Percentiles rank a stretch among this genome's conserved stretches.
Conservation (phyloP, 1,284 basidiomycete species). For the Puccinia hordei region DNA sequence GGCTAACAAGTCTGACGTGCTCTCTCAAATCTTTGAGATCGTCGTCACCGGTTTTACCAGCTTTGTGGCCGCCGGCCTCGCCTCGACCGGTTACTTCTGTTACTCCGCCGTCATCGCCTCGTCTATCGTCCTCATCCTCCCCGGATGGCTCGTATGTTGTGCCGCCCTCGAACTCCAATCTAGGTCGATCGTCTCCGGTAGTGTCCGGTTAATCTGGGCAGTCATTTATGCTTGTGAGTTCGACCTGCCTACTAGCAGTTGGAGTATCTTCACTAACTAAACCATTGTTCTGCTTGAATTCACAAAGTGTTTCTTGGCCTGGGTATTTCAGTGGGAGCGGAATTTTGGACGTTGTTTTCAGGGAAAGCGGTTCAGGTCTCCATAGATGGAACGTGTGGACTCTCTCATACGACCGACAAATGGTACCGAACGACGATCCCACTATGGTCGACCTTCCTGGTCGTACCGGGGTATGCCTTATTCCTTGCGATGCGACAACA, state of each 20-base stretch:
- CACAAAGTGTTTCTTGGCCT: slow-evolving; percentile 53
- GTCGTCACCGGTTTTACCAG: slow-evolving; percentile 75
- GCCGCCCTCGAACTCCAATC: slow-evolving; percentile 73
- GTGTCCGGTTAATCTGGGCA: slow-evolving; percentile 79
- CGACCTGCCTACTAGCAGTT: neutral
- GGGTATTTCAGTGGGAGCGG: slow-evolving; percentile 57
- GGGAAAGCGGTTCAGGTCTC: slow-evolving; percentile 43
- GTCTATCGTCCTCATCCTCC: slow-evolving; percentile 83
- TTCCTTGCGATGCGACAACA: slow-evolving; percentile 76
- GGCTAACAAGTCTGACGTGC: slow-evolving; percentile 76
- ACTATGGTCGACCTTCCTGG: slow-evolving; percentile 65
- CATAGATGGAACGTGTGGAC: slow-evolving; percentile 31
- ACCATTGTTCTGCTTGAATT: neutral
- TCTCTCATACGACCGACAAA: slow-evolving; percentile 47
- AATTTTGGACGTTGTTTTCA: slow-evolving; percentile 45
- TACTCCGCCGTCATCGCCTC: slow-evolving; percentile 81
- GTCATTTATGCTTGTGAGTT: slow-evolving; percentile 65
- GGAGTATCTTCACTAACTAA: neutral
- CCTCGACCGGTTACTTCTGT: slow-evolving; percentile 73
- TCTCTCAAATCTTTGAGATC: slow-evolving; percentile 85
- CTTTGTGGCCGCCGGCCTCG: slow-evolving; percentile 76
- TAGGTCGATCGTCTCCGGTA: slow-evolving; percentile 71
- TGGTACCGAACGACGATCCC: slow-evolving; percentile 54
- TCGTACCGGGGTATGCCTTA: slow-evolving; percentile 75
- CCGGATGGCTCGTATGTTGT: slow-evolving; percentile 69